A percentile compares a stretch with the other conserved stretches of the same genome.
Evolutionary conservation across 2,329 filamentous ascomycete species (phyloP).

Genomic region (Colletotrichum salicis): DNA sequence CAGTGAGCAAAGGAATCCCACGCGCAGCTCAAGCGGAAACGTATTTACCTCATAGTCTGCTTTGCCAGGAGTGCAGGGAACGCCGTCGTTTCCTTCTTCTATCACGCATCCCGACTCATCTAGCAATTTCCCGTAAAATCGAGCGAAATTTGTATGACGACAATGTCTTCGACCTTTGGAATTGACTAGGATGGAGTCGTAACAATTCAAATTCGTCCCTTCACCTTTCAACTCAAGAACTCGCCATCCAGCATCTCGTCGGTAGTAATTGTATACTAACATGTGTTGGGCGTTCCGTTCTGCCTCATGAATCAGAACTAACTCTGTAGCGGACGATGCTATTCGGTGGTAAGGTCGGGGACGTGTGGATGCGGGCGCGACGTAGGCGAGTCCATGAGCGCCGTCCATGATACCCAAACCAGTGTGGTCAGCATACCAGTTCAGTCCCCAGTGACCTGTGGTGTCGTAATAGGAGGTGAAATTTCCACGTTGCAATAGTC

Average conservation of each 20-base stretch:
- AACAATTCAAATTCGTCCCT: slow-evolving; percentile 52
- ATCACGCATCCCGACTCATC: slow-evolving; percentile 14
- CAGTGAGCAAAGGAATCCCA: background rate
- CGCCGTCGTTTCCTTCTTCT: slow-evolving; percentile 12
- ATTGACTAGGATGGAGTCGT: slow-evolving; percentile 70
- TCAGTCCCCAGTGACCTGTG: slow-evolving; percentile 19
- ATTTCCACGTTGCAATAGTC: slow-evolving; percentile 14
- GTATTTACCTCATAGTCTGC: slow-evolving; percentile 25
- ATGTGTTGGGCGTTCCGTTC: slow-evolving; percentile 2
- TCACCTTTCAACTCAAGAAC: slow-evolving; percentile 15
- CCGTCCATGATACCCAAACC: slow-evolving; percentile 19
- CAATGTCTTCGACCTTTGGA: slow-evolving; percentile 68
- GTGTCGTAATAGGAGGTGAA: slow-evolving; percentile 19
- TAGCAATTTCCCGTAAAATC: background rate
- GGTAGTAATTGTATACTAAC: slow-evolving; percentile 22
- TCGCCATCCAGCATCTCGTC: slow-evolving; percentile 10
- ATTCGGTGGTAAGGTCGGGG: slow-evolving; percentile 11
- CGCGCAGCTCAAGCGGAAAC: background rate
- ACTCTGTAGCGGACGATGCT: background rate
- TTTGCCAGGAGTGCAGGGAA: background rate
- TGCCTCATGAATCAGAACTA: slow-evolving; percentile 2
- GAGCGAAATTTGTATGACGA: slow-evolving; percentile 28
- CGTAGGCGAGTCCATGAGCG: slow-evolving; percentile 9
- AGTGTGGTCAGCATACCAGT: slow-evolving; percentile 29
- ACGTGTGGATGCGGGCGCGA: background rate